Evolutionary conservation across 2,329 filamentous ascomycete species (phyloP), one percentile per base, ranked within the genome.

Genomic region (Paraphaeosphaeria sporulosa): DNA sequence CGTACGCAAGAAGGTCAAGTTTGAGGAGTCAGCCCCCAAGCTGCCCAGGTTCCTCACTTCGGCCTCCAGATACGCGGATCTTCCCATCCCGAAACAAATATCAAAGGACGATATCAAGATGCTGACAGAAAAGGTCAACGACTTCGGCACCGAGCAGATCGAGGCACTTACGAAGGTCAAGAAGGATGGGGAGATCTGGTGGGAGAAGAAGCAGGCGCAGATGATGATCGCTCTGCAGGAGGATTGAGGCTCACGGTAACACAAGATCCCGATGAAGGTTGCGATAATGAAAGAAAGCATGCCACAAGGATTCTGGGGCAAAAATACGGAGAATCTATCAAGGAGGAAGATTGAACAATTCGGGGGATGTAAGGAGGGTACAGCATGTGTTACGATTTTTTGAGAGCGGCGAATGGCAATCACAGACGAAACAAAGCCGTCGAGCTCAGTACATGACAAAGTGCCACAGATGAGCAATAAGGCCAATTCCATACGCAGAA

Each of bases 1-100:
- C 34, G 34, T 30, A 0, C 72, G 68, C 55, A 74, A 71, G 56
- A 63, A 40, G 2, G 71, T 75, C 38, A 68, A 67, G 1, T 75
- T 74, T 36, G 52, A 68, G 8, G 53, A 60, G 12, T 55, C 58
- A 10, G 21, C 30, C 7, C 43, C 49, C 4, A 25, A 61, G 38
- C 63, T 64, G 8, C 71, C 72, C 3, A 47, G 25, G 0, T 73
- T 75, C 46, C 50, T 75, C 19, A 57, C 62, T 8, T 47, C 64
- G 4, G n/a, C n/a, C n/a, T 65, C 67, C 2, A 53, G 30, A 21
- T 60, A 62, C 32, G 3, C 40, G 63, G 17, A 23, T 60, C 3
- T 10, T 68, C 15, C 53, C 53, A 10, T 23, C 27, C 17, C 40
- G 44, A n/a, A 61, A 66, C n/a, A 55, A 0, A 4, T 76, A 4